Percentiles rank a stretch among this genome's conserved stretches.
Evolutionary conservation across 2,329 filamentous ascomycete species (phyloP).

Genomic region (Fusarium setosum): DNA sequence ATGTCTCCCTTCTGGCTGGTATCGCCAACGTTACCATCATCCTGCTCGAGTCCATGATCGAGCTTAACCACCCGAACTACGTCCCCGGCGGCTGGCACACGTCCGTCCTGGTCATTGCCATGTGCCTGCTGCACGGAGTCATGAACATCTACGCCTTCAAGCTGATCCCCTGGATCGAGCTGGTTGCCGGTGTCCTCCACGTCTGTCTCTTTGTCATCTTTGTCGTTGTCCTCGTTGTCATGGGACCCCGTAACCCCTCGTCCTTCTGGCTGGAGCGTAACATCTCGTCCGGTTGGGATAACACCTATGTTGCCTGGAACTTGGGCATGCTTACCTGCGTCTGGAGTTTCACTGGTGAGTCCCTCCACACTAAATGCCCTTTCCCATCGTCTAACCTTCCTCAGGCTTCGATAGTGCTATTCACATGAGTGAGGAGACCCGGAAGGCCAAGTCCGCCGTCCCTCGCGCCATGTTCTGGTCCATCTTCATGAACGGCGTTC

Average conservation of each 20-base stretch:
- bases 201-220: conserved; percentile 40
- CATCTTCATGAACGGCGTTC: conserved; percentile 42
- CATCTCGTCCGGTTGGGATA: conserved; percentile 38
- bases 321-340: conserved; percentile 41
- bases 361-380: fast-evolving
- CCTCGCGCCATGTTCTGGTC: conserved; percentile 43
- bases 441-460: conserved; percentile 39
- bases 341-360: conserved; percentile 41
- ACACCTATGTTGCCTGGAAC: conserved; percentile 39
- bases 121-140: conserved; percentile 37
- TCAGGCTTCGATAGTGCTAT: conserved; percentile 41
- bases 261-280: conserved; percentile 38
- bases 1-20: conserved; percentile 36
- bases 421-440: conserved; percentile 41
- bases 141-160: conserved; percentile 38
- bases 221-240: conserved; percentile 37
- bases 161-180: conserved; percentile 39
- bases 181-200: conserved; percentile 38
- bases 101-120: conserved; percentile 38
- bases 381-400: neutral
- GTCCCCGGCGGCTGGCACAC: conserved; percentile 40
- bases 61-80: conserved; percentile 37
- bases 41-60: conserved; percentile 41
- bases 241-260: conserved; percentile 34
- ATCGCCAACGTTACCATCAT: conserved; percentile 43